phyloP scores from a whole-genome alignment of 139 green algal genomes.

The Yamagishiella unicocca region DNA sequence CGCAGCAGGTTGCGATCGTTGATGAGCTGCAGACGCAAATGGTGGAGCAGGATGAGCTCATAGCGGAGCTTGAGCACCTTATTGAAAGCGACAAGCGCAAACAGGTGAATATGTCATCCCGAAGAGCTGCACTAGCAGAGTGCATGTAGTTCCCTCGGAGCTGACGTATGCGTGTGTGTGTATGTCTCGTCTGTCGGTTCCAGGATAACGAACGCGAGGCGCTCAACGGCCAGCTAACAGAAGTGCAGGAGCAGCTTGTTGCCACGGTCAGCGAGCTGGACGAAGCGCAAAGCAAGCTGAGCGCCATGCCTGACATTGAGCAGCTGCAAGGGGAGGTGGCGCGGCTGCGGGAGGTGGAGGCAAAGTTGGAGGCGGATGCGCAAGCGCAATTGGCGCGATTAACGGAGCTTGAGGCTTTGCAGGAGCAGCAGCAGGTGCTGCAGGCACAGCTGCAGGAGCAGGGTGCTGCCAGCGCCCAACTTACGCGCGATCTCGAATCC shows the following conservation, averaged over 20 bases:
- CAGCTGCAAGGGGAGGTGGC: conserved; percentile 27
- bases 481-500: conserved; percentile 13
- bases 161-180: no score
- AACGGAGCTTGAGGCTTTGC: background rate
- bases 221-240: background rate
- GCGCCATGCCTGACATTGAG: conserved; percentile 4
- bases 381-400: background rate
- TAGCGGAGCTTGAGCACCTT: conserved; percentile 23
- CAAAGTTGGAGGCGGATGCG: conserved; percentile 29
- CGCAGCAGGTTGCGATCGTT: conserved; percentile 43
- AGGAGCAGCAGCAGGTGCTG: conserved; percentile 8
- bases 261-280: conserved; percentile 5
- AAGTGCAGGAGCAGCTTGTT: background rate
- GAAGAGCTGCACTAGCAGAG: no score
- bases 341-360: conserved; percentile 32
- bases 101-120: no score
- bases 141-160: no score
- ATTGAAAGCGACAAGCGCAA: conserved; percentile 25
- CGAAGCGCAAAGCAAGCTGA: background rate
- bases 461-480: background rate
- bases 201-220: conserved; percentile 22
- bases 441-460: conserved; percentile 24
- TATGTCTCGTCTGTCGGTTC: background rate
- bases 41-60: conserved; percentile 51
- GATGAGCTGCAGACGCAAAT: conserved; percentile 51